Evolutionary conservation across 495 filamentous ascomycete species (phyloP), one percentile per base, ranked within the genome.

Genomic region (Chaetomium cochliodes): DNA sequence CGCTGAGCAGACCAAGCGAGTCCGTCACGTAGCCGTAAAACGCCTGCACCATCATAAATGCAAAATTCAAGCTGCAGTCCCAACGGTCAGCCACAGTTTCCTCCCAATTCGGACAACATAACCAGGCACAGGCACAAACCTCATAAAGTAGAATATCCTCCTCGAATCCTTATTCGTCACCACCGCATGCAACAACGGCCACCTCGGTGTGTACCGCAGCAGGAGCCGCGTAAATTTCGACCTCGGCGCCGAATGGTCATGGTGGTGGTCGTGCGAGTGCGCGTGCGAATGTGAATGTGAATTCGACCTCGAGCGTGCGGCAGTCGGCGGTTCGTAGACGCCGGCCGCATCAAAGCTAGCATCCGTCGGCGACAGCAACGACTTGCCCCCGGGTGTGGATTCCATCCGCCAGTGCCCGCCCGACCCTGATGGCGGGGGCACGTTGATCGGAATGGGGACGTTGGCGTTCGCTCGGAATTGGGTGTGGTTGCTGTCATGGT

Each of bases 111-210:
- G 7, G 8, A 2, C 6, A 5, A 7, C 2, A 12, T 12, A n/a
- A 53, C 33, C 5, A 0, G 5, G 18, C 15, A 41, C n/a, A 0
- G 3, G n/a, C 11, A 41, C 20, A 3, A 25, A 55, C 20, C 58
- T 22, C 87, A 96, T 97, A 63, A 98, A 98, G 78, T 98, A 99
- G 70, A 96, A 93, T 65, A 99, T 99, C 33, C 94, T 86, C 42
- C 94, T 85, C 9, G 96, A 98, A 74, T 99, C 93, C 69, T 92
- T 93, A 68, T 97, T 92, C 26, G 88, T 84, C 64, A 99, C 76
- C 64, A 99, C 92, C 62, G 91, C 87, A 63, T 96, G 87, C 16
- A 96, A 65, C 16, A 98, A 74, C 3, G 92, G 91, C 76, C 86
- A 93, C 30, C 79, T 80, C 60, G 89, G 81, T 20, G 86, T 87